Evolutionary conservation across 257 asterid genomes (phyloP).

Genomic region (Solanum corneliomulleri): DNA sequence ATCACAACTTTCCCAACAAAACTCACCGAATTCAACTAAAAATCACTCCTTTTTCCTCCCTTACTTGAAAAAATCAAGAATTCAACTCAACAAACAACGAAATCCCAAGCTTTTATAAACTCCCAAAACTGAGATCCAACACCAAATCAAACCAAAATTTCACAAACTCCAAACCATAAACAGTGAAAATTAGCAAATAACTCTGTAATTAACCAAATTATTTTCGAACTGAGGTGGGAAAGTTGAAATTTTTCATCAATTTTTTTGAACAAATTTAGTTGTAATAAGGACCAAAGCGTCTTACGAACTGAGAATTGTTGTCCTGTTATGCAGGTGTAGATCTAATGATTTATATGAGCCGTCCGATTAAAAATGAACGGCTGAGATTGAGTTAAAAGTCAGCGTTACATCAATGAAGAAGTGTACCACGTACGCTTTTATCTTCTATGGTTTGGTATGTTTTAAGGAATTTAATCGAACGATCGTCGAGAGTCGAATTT

Average conservation of each 20-base stretch:
- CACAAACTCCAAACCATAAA: neutral
- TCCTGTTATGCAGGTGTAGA: slow-evolving; percentile 5
- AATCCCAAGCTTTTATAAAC: neutral
- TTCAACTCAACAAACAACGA: neutral
- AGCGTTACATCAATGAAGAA: neutral
- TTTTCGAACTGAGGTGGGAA: neutral
- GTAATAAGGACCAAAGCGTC: slow-evolving; percentile 19
- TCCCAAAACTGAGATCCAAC: neutral
- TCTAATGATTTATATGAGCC: neutral
- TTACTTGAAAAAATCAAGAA: neutral
- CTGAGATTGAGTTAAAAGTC: neutral
- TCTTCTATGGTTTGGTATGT: neutral
- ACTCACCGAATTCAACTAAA: neutral
- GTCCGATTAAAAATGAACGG: slow-evolving; percentile 7
- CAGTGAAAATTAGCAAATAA: neutral
- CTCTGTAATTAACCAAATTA: neutral
- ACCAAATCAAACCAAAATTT: neutral
- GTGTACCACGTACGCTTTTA: neutral
- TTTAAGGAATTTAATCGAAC: no score
- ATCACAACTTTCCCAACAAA: neutral
- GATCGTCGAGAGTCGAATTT: neutral
- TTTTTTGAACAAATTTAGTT: neutral
- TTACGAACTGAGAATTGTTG: slow-evolving; percentile 4
- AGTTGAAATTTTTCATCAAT: neutral
- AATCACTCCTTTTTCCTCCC: neutral